Evolutionary conservation across 2,329 filamentous ascomycete genomes (phyloP).

Genomic region (Stromatinia cepivora): DNA sequence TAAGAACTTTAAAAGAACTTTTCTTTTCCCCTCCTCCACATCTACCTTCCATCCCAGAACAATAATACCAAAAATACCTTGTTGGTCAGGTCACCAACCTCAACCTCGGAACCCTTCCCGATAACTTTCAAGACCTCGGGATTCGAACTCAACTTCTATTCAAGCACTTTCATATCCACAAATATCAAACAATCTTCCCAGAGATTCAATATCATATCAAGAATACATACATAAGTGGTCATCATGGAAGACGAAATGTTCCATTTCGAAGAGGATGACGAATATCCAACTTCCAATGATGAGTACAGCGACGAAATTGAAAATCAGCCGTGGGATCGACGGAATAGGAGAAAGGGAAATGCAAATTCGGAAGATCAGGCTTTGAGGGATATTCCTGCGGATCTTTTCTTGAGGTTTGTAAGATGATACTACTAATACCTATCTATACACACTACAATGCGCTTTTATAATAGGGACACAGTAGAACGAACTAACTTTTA

Average conservation of each 20-base stretch:
- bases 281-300: conserved; percentile 5
- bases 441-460: background rate
- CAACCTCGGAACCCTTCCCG: background rate
- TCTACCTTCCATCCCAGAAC: background rate
- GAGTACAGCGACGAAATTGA: background rate
- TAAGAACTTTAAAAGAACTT: background rate
- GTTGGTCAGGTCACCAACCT: conserved; percentile 4
- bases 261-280: background rate
- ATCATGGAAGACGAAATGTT: conserved; percentile 11
- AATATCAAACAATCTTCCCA: background rate
- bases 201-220: background rate
- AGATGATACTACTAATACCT: too few species aligned
- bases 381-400: background rate
- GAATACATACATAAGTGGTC: background rate
- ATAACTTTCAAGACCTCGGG: background rate
- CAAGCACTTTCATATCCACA: background rate
- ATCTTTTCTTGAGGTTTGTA: conserved; percentile 13
- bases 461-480: fast-evolving
- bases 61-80: background rate
- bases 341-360: background rate
- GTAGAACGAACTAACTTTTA: background rate
- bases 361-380: background rate
- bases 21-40: background rate
- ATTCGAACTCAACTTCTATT: background rate
- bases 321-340: background rate